Evolutionary conservation across 2,329 filamentous ascomycete species (phyloP).

Genomic region (Xylaria sp.): DNA sequence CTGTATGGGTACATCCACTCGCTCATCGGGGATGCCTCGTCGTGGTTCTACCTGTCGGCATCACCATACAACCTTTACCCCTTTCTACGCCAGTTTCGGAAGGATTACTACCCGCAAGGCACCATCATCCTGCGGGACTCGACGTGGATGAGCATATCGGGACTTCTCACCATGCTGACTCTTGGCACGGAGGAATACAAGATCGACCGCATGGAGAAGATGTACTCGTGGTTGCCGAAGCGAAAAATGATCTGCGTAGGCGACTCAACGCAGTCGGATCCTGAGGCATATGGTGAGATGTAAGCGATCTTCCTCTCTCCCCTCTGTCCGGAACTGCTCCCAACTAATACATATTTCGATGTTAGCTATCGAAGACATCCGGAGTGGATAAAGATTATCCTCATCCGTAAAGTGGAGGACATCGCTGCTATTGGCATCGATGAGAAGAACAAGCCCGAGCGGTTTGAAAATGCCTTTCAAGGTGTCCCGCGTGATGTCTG

Average conservation of each 20-base stretch:
- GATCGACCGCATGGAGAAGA: constrained; percentile 68
- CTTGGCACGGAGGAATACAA: constrained; percentile 83
- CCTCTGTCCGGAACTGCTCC: not conserved
- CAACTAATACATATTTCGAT: constrained; percentile 7
- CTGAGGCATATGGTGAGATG: constrained; percentile 81
- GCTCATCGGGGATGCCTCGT: constrained; percentile 51
- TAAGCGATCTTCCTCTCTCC: constrained; percentile 38
- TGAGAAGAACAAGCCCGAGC: constrained; percentile 64
- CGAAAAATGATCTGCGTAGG: constrained; percentile 79
- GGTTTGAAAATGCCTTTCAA: constrained; percentile 81
- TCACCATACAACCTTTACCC: constrained; percentile 93
- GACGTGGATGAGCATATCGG: constrained; percentile 77
- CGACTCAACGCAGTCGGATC: constrained; percentile 87
- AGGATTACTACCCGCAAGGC: constrained; percentile 66
- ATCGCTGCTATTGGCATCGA: constrained; percentile 64
- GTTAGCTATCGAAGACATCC: constrained; percentile 57
- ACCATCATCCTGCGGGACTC: constrained; percentile 80
- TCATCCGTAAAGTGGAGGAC: constrained; percentile 77
- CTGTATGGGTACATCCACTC: constrained; percentile 65
- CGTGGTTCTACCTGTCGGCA: constrained; percentile 91
- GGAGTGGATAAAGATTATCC: constrained; percentile 75
- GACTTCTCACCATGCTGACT: constrained; percentile 73
- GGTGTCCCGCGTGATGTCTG: constrained; percentile 65
- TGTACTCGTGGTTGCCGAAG: constrained; percentile 72
- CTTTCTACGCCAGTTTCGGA: constrained; percentile 71